Evolutionary conservation across 2,329 filamentous ascomycete species (phyloP), one percentile per base, ranked within the genome.

Genomic region (Ophiostoma sp.): DNA sequence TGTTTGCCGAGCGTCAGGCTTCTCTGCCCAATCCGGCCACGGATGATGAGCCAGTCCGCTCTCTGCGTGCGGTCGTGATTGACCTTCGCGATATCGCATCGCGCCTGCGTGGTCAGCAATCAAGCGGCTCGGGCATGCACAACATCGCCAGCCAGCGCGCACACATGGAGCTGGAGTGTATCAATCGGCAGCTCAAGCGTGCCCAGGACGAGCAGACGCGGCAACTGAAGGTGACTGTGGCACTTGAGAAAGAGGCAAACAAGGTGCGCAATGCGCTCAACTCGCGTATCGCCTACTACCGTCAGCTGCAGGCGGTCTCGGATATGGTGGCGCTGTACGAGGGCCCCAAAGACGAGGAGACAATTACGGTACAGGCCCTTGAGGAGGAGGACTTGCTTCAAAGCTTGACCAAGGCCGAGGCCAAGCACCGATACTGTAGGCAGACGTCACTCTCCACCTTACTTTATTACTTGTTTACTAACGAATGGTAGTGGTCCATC

Each of bases 301-400:
- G 92, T 5, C 94, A 98, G 78, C 86, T 98, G 12, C 96, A 98
- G 79, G 88, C 89, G 33, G 90, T 98, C n/a, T 98, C 95, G 0
- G 95, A 98, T 79, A 93, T 90, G 22, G 93, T 98, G 0, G 87
- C 89, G 5, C 91, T 92, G 0, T 93, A 92, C 72, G 91, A 94
- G 73, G 90, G 91, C 12, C 78, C 88, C 15, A 84, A 84, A 1
- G 83, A 91, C 12, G 87, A 92, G 59, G 80, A 83, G 12, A 78
- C 77, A 7, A 82, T 89, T 25, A 84, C 86, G 50, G 77, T 80
- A 9, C 78, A 79, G 0, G 82, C 84, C 8, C 77, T 82, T 2
- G 77, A 82, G 17, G 90, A 92, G 79, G 80, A 87, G 2, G 81
- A 80, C 0, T 80, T 89, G n/a, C 83, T 85, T 33, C 84, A 84